A percentile compares a stretch with the other conserved stretches of the same genome.
Evolutionary conservation across 495 filamentous ascomycete species (phyloP).

Genomic region (Penicillium pancosmium): DNA sequence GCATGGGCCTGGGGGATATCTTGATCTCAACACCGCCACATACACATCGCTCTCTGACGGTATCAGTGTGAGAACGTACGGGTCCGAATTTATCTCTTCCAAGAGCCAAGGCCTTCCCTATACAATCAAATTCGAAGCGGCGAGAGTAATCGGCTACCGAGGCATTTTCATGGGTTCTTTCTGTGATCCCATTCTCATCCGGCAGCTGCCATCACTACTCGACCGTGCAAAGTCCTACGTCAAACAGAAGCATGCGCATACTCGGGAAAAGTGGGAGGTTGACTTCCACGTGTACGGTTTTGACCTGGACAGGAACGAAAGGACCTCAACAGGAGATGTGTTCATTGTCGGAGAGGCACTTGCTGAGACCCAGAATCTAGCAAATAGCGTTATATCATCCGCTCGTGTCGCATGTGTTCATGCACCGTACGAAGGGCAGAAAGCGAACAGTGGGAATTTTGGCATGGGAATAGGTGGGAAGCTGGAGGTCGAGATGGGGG

Average conservation of each 20-base stretch:
- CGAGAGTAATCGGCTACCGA: constrained; percentile 39
- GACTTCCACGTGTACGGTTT: constrained; percentile 47
- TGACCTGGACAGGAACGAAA: constrained; percentile 25
- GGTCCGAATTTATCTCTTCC: constrained; percentile 37
- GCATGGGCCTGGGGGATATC: constrained; percentile 47
- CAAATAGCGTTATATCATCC: constrained; percentile 37
- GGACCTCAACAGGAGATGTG: not conserved
- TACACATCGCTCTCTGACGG: constrained; percentile 44
- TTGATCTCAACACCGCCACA: constrained; percentile 37
- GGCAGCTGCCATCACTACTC: constrained; percentile 33
- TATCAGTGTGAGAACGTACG: constrained; percentile 40
- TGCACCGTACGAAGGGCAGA: constrained; percentile 46
- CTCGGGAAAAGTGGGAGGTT: constrained; percentile 28
- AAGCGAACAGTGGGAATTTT: constrained; percentile 50
- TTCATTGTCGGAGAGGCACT: constrained; percentile 6
- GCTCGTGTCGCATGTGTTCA: constrained; percentile 44
- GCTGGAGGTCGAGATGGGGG: constrained; percentile 39
- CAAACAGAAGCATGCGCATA: constrained; percentile 4
- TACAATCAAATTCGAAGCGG: constrained; percentile 51
- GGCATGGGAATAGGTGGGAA: constrained; percentile 38
- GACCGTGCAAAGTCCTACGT: constrained; percentile 29
- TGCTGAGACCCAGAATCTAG: constrained; percentile 42
- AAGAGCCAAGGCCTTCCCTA: constrained; percentile 22
- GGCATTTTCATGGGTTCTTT: constrained; percentile 49
- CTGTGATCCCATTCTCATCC: constrained; percentile 49